Conservation (phyloP, 257 asterid genomes). For the Solanum chilense region DNA sequence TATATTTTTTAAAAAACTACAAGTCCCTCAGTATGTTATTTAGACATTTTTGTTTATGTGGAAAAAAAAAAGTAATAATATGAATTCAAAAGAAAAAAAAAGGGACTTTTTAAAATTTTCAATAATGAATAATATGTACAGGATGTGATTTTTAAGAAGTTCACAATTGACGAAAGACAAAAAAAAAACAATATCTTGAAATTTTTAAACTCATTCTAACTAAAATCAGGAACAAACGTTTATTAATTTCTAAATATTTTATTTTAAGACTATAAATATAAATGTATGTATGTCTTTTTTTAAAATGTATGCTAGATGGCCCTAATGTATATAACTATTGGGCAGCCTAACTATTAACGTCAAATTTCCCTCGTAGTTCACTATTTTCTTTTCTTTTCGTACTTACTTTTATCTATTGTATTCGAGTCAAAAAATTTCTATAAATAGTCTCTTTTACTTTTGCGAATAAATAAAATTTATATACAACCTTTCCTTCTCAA, state of each 20-base stretch:
- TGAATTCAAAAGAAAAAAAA: no score
- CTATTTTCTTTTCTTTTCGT: no score
- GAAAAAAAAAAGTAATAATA: no score
- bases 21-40: background rate
- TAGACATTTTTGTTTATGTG: background rate
- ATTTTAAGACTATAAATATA: background rate
- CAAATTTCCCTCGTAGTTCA: background rate
- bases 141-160: background rate
- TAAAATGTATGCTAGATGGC: background rate
- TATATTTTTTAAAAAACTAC: no score
- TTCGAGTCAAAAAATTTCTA: no score
- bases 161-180: background rate
- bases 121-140: background rate
- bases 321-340: background rate
- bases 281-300: no score
- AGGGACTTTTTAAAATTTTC: no score
- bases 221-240: background rate
- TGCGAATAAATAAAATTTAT: accelerated
- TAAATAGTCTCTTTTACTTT: no score
- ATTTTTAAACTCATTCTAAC: background rate
- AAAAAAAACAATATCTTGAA: no score
- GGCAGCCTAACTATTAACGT: background rate
- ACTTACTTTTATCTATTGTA: background rate
- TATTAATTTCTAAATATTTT: background rate
- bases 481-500: no score